phyloP scores from a whole-genome alignment of 148 eudicot genomes.

The Chenopodium quinoa region DNA sequence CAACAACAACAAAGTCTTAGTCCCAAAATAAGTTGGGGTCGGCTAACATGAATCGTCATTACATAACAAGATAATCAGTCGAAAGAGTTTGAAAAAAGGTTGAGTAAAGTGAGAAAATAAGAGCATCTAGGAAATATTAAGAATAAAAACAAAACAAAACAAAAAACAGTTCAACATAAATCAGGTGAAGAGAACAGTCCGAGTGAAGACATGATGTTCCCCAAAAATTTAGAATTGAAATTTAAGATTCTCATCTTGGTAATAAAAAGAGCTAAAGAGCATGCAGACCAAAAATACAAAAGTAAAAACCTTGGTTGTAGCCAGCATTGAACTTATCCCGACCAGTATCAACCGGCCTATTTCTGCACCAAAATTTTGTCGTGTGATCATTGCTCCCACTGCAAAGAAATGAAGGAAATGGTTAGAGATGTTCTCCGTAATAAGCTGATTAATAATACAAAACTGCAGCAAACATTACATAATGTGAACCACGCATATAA shows the following conservation, averaged over 20 bases:
- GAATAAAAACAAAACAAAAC: too few relatives aligned
- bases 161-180: too few relatives aligned
- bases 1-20: too few relatives aligned
- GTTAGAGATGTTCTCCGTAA: neutral
- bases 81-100: too few relatives aligned
- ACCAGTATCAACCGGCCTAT: constrained; percentile 92
- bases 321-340: constrained; percentile 76
- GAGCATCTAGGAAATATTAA: too few relatives aligned
- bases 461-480: neutral
- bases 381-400: constrained; percentile 97
- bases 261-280: neutral
- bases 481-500: neutral
- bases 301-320: constrained; percentile 56
- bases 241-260: too few relatives aligned
- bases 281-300: neutral
- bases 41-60: too few relatives aligned
- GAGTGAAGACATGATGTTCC: neutral
- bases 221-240: neutral
- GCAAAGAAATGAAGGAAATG: constrained; percentile 36
- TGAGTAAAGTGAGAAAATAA: too few relatives aligned
- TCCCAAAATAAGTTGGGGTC: too few relatives aligned
- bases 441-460: neutral
- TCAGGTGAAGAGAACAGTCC: too few relatives aligned
- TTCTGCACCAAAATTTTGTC: constrained; percentile 99
- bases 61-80: too few relatives aligned